Conservation (phyloP, 768 basidiomycete genomes). For the Russula virescens region DNA sequence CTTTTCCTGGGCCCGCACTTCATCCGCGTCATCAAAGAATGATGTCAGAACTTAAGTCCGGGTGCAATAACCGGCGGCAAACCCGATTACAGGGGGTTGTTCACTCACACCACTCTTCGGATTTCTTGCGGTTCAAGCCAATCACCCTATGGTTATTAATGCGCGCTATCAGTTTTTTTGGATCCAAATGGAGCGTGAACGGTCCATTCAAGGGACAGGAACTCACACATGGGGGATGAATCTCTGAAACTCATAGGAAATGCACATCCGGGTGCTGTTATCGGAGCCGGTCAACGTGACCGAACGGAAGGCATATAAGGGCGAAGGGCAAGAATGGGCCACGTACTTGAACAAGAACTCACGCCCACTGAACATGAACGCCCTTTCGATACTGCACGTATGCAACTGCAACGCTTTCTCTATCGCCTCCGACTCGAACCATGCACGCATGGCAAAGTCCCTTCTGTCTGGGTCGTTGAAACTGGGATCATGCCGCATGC, state of each 20-base stretch:
- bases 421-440: slow-evolving; percentile 63
- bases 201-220: slow-evolving; percentile 27
- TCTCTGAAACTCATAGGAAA: slow-evolving; percentile 63
- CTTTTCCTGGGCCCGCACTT: slow-evolving; percentile 27
- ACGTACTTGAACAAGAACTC: slow-evolving; percentile 76
- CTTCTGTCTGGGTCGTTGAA: slow-evolving; percentile 48
- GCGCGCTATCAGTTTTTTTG: slow-evolving; percentile 35
- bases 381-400: slow-evolving; percentile 59
- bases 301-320: slow-evolving; percentile 4
- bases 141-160: slow-evolving; percentile 36
- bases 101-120: slow-evolving; percentile 60
- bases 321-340: neutral
- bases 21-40: neutral
- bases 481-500: slow-evolving; percentile 43
- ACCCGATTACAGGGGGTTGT: neutral
- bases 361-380: slow-evolving; percentile 62
- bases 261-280: slow-evolving; percentile 59
- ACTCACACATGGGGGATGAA: slow-evolving; percentile 54
- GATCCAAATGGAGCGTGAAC: neutral
- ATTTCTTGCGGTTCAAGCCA: slow-evolving; percentile 41
- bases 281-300: slow-evolving; percentile 15
- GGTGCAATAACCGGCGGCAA: slow-evolving; percentile 18
- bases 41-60: slow-evolving; percentile 3
- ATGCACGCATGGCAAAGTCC: slow-evolving; percentile 59
- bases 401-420: slow-evolving; percentile 59